Conservation (phyloP, 306 rosid species). For the Pachyrhizus erosus region DNA sequence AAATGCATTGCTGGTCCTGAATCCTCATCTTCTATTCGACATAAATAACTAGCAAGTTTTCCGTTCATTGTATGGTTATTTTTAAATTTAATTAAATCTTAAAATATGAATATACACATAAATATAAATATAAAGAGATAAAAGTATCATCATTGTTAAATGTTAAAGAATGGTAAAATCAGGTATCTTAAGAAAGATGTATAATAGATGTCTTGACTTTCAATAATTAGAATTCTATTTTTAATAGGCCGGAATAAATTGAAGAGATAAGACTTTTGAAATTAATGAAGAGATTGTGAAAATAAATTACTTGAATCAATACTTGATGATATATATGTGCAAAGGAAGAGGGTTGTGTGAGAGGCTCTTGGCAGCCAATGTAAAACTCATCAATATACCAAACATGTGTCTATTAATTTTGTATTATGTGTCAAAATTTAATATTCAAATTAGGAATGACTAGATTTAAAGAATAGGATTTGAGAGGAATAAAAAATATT, state of each 20-base stretch:
- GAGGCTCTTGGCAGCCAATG: not conserved
- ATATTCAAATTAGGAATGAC: not conserved
- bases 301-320: not conserved
- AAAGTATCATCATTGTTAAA: not conserved
- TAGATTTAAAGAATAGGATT: not conserved
- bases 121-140: not conserved
- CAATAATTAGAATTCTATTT: not conserved
- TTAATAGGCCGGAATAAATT: not conserved
- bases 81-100: not conserved
- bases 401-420: not conserved
- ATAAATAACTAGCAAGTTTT: constrained; percentile 13
- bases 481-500: not conserved
- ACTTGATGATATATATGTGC: not conserved
- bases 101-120: not conserved
- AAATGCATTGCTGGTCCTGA: constrained; percentile 31
- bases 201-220: not conserved
- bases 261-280: not conserved
- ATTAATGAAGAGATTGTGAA: not conserved
- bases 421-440: not conserved
- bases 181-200: not conserved
- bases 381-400: not conserved
- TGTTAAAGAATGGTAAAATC: not conserved
- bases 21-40: constrained; percentile 38
- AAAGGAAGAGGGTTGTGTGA: not conserved
- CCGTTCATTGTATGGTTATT: not conserved